Percentiles rank a stretch among this genome's conserved stretches.
Conservation (phyloP, 2,329 filamentous ascomycete species). For the Corynespora cassiicola region DNA sequence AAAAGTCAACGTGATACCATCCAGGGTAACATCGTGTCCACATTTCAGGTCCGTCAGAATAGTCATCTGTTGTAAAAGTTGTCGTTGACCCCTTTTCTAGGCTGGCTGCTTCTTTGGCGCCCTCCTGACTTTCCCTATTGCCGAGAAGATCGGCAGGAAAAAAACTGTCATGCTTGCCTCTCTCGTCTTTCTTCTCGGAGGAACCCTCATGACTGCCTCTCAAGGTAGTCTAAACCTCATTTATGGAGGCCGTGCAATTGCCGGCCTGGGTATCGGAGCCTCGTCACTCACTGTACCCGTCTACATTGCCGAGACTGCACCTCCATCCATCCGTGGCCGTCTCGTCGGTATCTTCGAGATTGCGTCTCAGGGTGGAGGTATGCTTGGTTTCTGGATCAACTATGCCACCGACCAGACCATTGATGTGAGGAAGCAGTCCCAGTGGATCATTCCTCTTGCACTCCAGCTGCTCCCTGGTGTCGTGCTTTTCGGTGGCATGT, state of each 20-base stretch:
- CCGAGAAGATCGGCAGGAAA: conserved; percentile 57
- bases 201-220: conserved; percentile 48
- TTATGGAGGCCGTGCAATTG: conserved; percentile 44
- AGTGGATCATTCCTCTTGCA: conserved; percentile 70
- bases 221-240: conserved; percentile 44
- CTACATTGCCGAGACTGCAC: conserved; percentile 53
- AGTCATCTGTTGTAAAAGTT: neutral
- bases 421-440: conserved; percentile 53
- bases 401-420: conserved; percentile 50
- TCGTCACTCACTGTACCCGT: conserved; percentile 46
- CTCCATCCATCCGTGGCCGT: conserved; percentile 68
- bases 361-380: conserved; percentile 68
- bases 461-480: conserved; percentile 52
- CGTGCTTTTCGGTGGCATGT: conserved; percentile 42
- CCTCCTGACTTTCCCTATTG: conserved; percentile 53
- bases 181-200: conserved; percentile 51
- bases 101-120: conserved; percentile 48
- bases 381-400: conserved; percentile 53
- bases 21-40: conserved; percentile 48
- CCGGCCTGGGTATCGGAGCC: conserved; percentile 47
- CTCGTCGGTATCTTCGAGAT: conserved; percentile 73
- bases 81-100: conserved; percentile 4
- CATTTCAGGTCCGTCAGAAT: conserved; percentile 39
- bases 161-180: conserved; percentile 56
- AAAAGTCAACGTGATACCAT: conserved; percentile 42